A percentile compares a stretch with the other conserved stretches of the same genome.
phyloP scores from a whole-genome alignment of 148 eudicot genomes.

The Camellia granthamiana region DNA sequence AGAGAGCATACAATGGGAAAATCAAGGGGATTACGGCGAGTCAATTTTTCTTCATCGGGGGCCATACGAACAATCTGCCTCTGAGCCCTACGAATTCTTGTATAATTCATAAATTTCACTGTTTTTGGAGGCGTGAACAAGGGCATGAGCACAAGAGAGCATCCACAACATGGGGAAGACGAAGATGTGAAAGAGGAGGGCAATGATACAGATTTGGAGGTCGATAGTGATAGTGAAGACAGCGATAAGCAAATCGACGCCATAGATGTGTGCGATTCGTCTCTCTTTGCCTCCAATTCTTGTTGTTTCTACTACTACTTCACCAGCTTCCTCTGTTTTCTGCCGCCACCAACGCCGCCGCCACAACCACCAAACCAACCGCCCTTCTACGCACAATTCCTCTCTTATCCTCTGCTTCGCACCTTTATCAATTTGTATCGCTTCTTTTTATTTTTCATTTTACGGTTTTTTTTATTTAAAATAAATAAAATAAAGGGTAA shows the following conservation, averaged over 20 bases:
- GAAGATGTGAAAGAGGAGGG: not conserved
- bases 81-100: not conserved
- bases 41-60: conserved; percentile 70
- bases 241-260: conserved; percentile 10
- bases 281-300: not conserved
- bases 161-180: not conserved
- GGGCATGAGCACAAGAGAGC: not conserved
- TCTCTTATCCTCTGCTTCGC: no score
- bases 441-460: no score
- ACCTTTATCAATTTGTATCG: no score
- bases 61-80: conserved; percentile 58
- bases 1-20: conserved; percentile 62
- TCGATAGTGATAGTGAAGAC: not conserved
- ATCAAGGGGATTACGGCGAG: conserved; percentile 84
- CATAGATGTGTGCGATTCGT: not conserved
- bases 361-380: not conserved
- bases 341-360: not conserved
- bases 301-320: not conserved
- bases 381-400: no score
- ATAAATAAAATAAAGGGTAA: no score
- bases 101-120: not conserved
- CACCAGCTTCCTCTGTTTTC: not conserved
- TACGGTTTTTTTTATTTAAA: no score
- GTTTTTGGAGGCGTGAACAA: not conserved
- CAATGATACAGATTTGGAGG: not conserved